Conservation (phyloP, 129 eudicot genomes). For the Lactuca saligna region DNA sequence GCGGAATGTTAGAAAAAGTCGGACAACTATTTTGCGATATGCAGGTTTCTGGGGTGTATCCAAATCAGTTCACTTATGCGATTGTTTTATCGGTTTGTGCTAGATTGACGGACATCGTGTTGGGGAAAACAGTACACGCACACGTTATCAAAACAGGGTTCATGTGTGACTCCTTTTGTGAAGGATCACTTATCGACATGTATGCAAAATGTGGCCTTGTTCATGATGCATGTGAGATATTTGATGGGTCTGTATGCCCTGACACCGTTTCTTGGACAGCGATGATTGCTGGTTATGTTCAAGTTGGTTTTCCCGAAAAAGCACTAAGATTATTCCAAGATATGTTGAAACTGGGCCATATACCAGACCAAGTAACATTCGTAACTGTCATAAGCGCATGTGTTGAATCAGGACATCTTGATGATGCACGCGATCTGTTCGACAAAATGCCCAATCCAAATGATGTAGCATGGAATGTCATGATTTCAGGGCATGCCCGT, state of each 20-base stretch:
- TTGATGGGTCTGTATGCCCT: conserved; percentile 44
- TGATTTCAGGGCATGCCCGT: conserved; percentile 88
- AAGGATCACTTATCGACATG: conserved; percentile 80
- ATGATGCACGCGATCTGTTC: conserved; percentile 62
- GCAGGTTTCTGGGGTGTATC: conserved; percentile 52
- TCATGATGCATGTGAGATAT: conserved; percentile 52
- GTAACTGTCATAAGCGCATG: conserved; percentile 69
- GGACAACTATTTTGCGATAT: conserved; percentile 42
- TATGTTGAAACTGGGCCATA: conserved; percentile 54
- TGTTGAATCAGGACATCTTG: conserved; percentile 59
- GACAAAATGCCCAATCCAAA: conserved; percentile 55
- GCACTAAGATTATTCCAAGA: conserved; percentile 56
- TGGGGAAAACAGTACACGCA: conserved; percentile 71
- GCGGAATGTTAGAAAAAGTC: conserved; percentile 54
- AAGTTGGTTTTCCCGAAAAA: conserved; percentile 53
- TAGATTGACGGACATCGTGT: conserved; percentile 41
- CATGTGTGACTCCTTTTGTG: conserved; percentile 57
- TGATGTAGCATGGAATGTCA: conserved; percentile 82
- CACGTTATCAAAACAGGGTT: conserved; percentile 56
- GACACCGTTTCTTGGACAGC: conserved; percentile 88
- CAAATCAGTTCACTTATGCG: conserved; percentile 78
- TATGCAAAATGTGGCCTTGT: conserved; percentile 63
- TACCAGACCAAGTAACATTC: conserved; percentile 82
- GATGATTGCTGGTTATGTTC: conserved; percentile 71
- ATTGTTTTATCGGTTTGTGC: conserved; percentile 79